Base-by-base conservation (phyloP, 305 asterid species). In the Plantago lanceolata region DNA sequence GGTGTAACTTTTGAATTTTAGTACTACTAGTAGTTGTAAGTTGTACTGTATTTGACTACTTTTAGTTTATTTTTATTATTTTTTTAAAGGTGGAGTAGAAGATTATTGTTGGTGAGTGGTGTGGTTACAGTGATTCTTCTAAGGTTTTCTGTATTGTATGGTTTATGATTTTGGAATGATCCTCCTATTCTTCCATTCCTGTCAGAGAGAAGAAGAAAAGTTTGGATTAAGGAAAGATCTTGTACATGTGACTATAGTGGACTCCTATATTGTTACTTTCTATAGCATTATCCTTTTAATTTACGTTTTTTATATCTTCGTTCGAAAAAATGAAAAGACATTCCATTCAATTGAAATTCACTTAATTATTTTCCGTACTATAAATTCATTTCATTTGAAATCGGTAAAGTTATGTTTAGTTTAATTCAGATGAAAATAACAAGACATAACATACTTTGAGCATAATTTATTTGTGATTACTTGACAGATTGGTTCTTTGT, bases 161-260 rank as follows among this genome's bases (percentile, higher is more conserved):
- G 21, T 63, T 63, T 48, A 55, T 68, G 69, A 45, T 65, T 65
- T 52, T 68, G 64, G 53, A 20, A 65, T 43, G 72, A 71, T 55
- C 43, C 31, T 53, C 9, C 5, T 24, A 1, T 24, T 24, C 28
- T 40, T 40, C 16, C 45, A 40, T 40, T 65, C 66, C 69, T 68
- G 81, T 71, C 80, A 71, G 76, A 60, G 57, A 69, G 20, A 57
- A 17, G 19, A 57, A 17, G 19, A 52, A 8, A 52, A 24, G 2
- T 9, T 40, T 57, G 48, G 13, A 31, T 19, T 56, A 7, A 70
- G 64, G 67, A 71, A 71, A 59, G 64, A 69, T 47, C 50, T 45
- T 61, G 52, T 60, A 40, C 65, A 45, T 51, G 59, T 15, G 24
- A 37, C 17, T 48, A 57, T 64, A 24, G 28, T 24, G 28, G 28